Conservation (phyloP, 2,329 filamentous ascomycete genomes). For the Penicillium sp. region DNA sequence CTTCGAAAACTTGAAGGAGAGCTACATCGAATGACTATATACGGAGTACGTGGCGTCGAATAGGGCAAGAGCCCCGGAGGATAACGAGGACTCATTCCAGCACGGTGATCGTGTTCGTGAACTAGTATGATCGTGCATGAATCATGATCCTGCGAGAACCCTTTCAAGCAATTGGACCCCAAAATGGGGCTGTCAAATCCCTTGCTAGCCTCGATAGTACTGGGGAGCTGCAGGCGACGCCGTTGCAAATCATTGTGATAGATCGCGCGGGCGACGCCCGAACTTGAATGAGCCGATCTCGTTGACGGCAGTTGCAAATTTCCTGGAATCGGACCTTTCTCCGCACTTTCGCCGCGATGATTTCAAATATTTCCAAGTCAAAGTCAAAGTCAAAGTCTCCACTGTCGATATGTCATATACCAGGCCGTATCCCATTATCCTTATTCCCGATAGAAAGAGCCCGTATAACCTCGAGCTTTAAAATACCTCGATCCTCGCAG, state of each 20-base stretch:
- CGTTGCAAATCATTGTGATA: constrained; percentile 26
- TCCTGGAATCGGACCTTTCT: not conserved
- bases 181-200: constrained; percentile 12
- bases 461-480: constrained; percentile 10
- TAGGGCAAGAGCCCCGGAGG: not conserved
- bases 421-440: too few species aligned
- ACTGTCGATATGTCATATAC: constrained; percentile 1
- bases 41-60: not conserved
- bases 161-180: constrained; percentile 8
- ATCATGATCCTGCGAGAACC: not conserved
- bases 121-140: constrained; percentile 1
- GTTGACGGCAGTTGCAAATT: not conserved
- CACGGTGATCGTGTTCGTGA: not conserved
- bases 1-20: not conserved
- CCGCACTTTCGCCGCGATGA: not conserved
- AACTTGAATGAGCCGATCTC: not conserved
- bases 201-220: constrained; percentile 3
- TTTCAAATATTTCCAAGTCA: constrained; percentile 6
- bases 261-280: constrained; percentile 7
- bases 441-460: not conserved
- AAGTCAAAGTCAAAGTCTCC: not conserved
- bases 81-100: not conserved
- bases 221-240: constrained; percentile 7
- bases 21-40: not conserved
- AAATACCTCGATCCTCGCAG: not conserved